Percentiles rank a stretch among this genome's conserved stretches.
Conservation (phyloP, 2,329 filamentous ascomycete genomes). For the Microsporum canis region DNA sequence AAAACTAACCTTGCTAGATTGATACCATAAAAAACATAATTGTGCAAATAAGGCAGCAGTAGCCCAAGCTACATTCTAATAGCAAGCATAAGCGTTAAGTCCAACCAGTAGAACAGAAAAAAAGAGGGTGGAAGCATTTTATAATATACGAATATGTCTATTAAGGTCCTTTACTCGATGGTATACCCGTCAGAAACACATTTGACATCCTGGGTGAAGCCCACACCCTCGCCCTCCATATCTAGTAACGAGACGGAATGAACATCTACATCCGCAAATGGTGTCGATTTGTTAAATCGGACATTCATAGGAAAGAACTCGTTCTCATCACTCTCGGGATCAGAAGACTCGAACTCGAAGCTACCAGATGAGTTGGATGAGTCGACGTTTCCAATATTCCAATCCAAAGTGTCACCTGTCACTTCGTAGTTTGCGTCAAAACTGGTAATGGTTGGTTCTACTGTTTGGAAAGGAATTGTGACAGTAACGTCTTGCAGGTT, state of each 20-base stretch:
- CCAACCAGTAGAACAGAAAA: not conserved
- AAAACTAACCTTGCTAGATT: not conserved
- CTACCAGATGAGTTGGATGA: constrained; percentile 71
- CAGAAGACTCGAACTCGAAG: constrained; percentile 91
- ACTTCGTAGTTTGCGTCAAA: constrained; percentile 94
- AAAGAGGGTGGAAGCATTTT: not conserved
- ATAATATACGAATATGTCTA: not conserved
- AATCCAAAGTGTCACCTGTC: constrained; percentile 82
- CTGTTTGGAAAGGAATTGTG: constrained; percentile 71
- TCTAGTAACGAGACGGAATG: constrained; percentile 33
- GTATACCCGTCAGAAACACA: constrained; percentile 35
- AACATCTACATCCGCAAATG: constrained; percentile 88
- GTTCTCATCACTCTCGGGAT: constrained; percentile 70
- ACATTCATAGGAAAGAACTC: constrained; percentile 98
- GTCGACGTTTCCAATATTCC: constrained; percentile 79
- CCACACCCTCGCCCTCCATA: constrained; percentile 34
- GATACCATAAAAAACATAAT: not conserved
- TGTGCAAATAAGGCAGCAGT: not conserved
- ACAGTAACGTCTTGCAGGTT: constrained; percentile 74
- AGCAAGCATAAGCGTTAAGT: not conserved
- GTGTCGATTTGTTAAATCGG: constrained; percentile 71
- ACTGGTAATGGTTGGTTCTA: constrained; percentile 79
- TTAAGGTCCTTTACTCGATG: constrained; percentile 28
- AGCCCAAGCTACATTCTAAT: not conserved
- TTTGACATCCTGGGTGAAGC: constrained; percentile 37